Conservation (phyloP, 2,329 filamentous ascomycete genomes). For the Colletotrichum destructivum region DNA sequence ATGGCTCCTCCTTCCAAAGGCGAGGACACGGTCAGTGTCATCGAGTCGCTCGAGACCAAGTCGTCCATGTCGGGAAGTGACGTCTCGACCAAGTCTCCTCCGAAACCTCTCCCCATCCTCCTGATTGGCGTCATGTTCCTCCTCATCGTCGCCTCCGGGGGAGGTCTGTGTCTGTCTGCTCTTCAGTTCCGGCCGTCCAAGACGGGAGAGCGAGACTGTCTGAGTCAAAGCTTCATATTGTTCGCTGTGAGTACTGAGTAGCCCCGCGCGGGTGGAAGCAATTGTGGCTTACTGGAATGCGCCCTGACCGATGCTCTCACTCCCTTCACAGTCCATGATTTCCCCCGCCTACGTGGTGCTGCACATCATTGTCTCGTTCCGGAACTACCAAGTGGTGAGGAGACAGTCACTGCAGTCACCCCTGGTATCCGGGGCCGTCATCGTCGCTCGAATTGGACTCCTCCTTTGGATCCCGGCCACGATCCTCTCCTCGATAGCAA, state of each 20-base stretch:
- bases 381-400: conserved; percentile 45
- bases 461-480: conserved; percentile 49
- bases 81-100: conserved; percentile 38
- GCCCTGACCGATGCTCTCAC: conserved; percentile 12
- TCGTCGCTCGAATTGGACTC: conserved; percentile 48
- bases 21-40: conserved; percentile 37
- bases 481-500: conserved; percentile 46
- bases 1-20: conserved; percentile 36
- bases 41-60: conserved; percentile 42
- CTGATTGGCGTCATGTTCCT: conserved; percentile 36
- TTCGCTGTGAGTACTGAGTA: conserved; percentile 33
- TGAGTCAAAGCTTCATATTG: conserved; percentile 43
- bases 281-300: neutral
- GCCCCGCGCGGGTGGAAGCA: neutral
- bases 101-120: conserved; percentile 38
- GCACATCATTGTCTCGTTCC: conserved; percentile 49
- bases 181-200: conserved; percentile 39
- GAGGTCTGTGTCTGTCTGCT: conserved; percentile 40
- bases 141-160: conserved; percentile 37
- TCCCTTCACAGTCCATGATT: conserved; percentile 46
- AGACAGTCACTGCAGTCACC: conserved; percentile 47
- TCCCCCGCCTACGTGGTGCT: conserved; percentile 51
- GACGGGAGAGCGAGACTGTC: conserved; percentile 33
- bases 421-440: conserved; percentile 50
- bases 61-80: conserved; percentile 42